Evolutionary conservation across 192 early-diverging fungal genomes (phyloP).

Genomic region (Allomyces arbusculus): DNA sequence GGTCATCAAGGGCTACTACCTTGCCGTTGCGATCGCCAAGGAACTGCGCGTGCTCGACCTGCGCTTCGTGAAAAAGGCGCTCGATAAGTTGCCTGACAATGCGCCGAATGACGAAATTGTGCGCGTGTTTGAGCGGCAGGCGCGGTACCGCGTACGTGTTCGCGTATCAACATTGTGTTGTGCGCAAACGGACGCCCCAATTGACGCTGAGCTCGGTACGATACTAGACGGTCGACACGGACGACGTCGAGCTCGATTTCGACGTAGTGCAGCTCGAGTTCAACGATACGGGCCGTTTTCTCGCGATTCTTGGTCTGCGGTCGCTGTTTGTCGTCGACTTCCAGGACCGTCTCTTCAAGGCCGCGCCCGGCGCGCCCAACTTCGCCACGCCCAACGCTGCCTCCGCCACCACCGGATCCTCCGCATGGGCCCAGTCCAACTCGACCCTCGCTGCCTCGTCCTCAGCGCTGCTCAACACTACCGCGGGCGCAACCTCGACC

Average conservation of each 20-base stretch:
- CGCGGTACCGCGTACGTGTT: too few species aligned
- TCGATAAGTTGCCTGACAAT: neutral
- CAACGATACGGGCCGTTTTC: slow-evolving; percentile 7
- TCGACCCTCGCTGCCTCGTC: neutral
- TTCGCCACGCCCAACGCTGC: too few species aligned
- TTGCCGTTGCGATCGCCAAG: neutral
- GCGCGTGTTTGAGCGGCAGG: too few species aligned
- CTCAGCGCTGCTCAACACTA: neutral
- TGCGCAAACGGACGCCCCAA: too few species aligned
- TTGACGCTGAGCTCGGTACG: too few species aligned
- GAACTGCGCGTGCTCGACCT: neutral
- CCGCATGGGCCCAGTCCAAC: too few species aligned
- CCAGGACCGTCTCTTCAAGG: neutral
- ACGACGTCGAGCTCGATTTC: slow-evolving; percentile 4
- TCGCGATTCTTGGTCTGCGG: slow-evolving; percentile 8
- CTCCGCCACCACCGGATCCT: too few species aligned
- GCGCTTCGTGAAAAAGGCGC: neutral
- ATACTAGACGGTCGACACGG: too few species aligned
- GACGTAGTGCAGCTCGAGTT: slow-evolving; percentile 7
- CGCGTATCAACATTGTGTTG: too few species aligned
- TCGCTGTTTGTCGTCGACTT: slow-evolving; percentile 5
- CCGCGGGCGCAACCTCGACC: neutral
- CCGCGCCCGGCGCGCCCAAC: too few species aligned
- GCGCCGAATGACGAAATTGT: too few species aligned
- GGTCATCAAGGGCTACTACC: too few species aligned